phyloP scores from a whole-genome alignment of 495 filamentous ascomycete species.

The Daldinia loculata region DNA sequence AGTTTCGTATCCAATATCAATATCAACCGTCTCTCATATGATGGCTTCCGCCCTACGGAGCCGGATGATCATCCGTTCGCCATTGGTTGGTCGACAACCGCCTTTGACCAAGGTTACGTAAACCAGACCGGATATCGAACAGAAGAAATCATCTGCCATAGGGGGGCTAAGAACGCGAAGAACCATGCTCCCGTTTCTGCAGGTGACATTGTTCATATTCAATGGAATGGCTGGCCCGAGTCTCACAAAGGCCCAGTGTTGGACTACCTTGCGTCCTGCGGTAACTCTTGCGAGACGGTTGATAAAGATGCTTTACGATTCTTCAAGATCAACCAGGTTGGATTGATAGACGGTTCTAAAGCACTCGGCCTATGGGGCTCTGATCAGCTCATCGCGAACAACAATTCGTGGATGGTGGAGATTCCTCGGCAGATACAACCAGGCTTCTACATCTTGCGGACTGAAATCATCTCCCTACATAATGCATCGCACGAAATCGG shows the following conservation, averaged over 20 bases:
- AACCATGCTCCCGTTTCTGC: slow-evolving; percentile 62
- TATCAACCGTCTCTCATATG: slow-evolving; percentile 60
- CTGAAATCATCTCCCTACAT: slow-evolving; percentile 80
- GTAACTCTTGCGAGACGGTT: slow-evolving; percentile 68
- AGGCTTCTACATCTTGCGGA: slow-evolving; percentile 76
- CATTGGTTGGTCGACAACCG: slow-evolving; percentile 58
- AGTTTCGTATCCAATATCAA: slow-evolving; percentile 67
- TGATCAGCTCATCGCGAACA: slow-evolving; percentile 71
- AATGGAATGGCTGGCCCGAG: slow-evolving; percentile 73
- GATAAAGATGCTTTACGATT: slow-evolving; percentile 71
- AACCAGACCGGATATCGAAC: slow-evolving; percentile 54
- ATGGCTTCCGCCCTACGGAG: slow-evolving; percentile 56
- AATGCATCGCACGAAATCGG: slow-evolving; percentile 63
- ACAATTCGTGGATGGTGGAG: slow-evolving; percentile 71
- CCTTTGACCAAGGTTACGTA: slow-evolving; percentile 63
- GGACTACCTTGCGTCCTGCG: slow-evolving; percentile 77
- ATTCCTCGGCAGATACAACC: slow-evolving; percentile 67
- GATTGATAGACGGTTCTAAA: slow-evolving; percentile 58
- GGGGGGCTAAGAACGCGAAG: slow-evolving; percentile 60
- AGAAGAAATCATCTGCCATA: slow-evolving; percentile 74
- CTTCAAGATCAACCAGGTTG: slow-evolving; percentile 74
- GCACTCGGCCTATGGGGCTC: slow-evolving; percentile 61
- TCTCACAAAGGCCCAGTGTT: slow-evolving; percentile 61
- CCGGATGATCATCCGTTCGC: slow-evolving; percentile 43
- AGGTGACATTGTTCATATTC: slow-evolving; percentile 64